Percentiles rank a stretch among this genome's conserved stretches.
phyloP scores from a whole-genome alignment of 805 yeast species.

The Spathaspora hagerdaliae region DNA sequence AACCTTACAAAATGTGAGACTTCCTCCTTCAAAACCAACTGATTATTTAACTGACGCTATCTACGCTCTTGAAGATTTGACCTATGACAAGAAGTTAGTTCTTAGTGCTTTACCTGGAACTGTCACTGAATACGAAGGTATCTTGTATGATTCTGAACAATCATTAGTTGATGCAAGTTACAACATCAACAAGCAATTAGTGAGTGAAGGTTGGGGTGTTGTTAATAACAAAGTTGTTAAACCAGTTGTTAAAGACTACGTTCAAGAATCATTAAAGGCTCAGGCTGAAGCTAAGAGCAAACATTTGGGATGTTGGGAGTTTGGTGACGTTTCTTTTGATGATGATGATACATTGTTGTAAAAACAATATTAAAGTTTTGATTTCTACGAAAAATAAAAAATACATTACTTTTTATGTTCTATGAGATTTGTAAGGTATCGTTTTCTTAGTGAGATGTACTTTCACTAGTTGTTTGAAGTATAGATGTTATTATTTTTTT shows the following conservation, averaged over 20 bases:
- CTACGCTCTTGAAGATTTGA: slow-evolving; percentile 48
- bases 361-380: not conserved
- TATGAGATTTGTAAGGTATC: no score
- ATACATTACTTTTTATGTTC: no score
- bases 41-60: slow-evolving; percentile 55
- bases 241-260: slow-evolving; percentile 32
- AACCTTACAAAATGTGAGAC: slow-evolving; percentile 46
- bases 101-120: slow-evolving; percentile 46
- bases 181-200: slow-evolving; percentile 58
- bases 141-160: slow-evolving; percentile 54
- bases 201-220: slow-evolving; percentile 57
- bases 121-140: slow-evolving; percentile 46
- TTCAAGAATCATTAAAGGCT: slow-evolving; percentile 30
- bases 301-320: slow-evolving; percentile 70
- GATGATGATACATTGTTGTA: slow-evolving; percentile 28
- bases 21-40: slow-evolving; percentile 54
- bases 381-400: no score
- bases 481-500: no score
- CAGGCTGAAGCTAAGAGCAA: slow-evolving; percentile 47
- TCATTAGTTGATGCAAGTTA: slow-evolving; percentile 51
- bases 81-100: slow-evolving; percentile 51
- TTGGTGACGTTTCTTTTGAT: slow-evolving; percentile 65
- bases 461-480: no score
- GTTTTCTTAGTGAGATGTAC: no score
- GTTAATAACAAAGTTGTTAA: slow-evolving; percentile 34